Percentiles rank a stretch among this genome's conserved stretches.
Conservation (phyloP, 192 early-diverging fungal genomes). For the Rhizoclosmatium sp. region DNA sequence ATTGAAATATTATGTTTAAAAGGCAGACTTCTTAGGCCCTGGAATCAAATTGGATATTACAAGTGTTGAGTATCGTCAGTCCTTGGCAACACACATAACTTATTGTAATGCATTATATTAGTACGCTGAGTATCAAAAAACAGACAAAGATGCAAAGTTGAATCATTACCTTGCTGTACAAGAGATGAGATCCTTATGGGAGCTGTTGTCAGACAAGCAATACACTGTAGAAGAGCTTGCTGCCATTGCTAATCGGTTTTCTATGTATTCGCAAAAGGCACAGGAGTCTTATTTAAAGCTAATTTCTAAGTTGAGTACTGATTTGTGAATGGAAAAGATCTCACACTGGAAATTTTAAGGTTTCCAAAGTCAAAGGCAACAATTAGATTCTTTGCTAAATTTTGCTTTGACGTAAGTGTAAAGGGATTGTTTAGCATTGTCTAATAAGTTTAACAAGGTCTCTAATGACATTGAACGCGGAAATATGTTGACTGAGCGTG, state of each 20-base stretch:
- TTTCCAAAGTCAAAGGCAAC: slow-evolving; percentile 3
- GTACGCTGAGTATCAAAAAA: slow-evolving; percentile 16
- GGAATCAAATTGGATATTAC: background rate
- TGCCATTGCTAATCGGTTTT: background rate
- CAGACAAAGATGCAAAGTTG: slow-evolving; percentile 27
- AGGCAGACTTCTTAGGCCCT: background rate
- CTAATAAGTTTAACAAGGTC: background rate
- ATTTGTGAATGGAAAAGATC: background rate
- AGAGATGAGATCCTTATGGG: slow-evolving; percentile 25
- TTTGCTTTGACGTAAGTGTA: slow-evolving; percentile 21
- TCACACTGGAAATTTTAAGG: background rate
- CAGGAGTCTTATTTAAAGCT: slow-evolving; percentile 23
- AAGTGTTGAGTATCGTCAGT: background rate
- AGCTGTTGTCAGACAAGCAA: slow-evolving; percentile 4
- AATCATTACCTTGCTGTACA: slow-evolving; percentile 21
- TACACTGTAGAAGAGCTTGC: slow-evolving; percentile 16
- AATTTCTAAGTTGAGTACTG: slow-evolving; percentile 6
- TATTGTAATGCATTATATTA: background rate
- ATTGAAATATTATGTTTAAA: background rate
- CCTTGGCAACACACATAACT: background rate
- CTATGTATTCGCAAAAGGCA: slow-evolving; percentile 2
- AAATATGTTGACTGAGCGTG: background rate
- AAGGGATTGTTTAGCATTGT: background rate
- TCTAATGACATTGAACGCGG: background rate
- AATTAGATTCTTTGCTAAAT: slow-evolving; percentile 19